Percentiles rank a stretch among this genome's conserved stretches.
Evolutionary conservation across 2,329 filamentous ascomycete species (phyloP).

Genomic region (Ophiostoma australiae): DNA sequence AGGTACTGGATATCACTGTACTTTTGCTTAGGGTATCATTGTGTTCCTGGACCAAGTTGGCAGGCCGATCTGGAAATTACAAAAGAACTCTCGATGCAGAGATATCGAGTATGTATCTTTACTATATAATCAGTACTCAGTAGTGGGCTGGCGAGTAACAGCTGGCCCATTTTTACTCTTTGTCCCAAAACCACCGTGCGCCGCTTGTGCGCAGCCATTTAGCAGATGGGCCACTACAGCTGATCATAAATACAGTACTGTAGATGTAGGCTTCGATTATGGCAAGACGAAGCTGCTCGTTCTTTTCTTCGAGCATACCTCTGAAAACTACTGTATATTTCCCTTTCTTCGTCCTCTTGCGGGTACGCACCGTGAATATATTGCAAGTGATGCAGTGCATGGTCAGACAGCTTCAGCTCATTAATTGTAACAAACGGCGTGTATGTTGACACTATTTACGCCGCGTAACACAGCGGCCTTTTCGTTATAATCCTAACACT

Average conservation of each 20-base stretch:
- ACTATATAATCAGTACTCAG: no score
- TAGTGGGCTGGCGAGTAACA: not conserved
- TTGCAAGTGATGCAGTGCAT: not conserved
- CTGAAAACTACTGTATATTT: no score
- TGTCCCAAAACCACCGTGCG: constrained; percentile 8
- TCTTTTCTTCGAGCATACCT: not conserved
- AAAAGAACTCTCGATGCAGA: not conserved
- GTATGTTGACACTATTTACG: not conserved
- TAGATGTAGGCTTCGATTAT: not conserved
- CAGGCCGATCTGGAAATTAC: not conserved
- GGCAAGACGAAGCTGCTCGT: not conserved
- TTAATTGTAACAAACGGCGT: not conserved
- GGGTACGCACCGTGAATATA: not conserved
- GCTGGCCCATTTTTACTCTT: not conserved
- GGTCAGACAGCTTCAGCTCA: not conserved
- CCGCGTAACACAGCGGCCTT: not conserved
- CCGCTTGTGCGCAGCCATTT: not conserved
- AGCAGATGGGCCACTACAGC: not conserved
- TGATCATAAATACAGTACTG: not conserved
- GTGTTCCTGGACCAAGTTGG: not conserved
- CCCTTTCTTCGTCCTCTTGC: no score
- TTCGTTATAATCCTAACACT: no score
- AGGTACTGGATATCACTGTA: not conserved
- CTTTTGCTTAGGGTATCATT: not conserved
- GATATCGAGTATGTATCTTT: not conserved